Conservation (phyloP, 1,284 basidiomycete genomes). For the Porodaedalea pini region DNA sequence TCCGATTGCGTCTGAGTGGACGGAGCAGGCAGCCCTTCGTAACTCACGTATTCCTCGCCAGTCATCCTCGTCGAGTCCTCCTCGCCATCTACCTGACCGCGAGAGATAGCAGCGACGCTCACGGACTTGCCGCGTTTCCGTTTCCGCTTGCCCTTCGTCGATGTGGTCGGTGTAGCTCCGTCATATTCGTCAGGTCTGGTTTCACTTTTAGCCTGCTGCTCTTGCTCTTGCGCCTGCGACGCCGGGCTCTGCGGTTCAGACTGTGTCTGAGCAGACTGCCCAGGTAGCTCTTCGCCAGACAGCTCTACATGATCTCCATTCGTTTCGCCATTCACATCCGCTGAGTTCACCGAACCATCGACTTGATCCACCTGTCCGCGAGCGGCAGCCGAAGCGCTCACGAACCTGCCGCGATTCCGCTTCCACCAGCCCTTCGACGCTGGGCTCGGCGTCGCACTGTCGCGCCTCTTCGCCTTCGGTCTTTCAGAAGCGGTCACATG, state of each 20-base stretch:
- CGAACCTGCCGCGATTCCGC: constrained; percentile 1
- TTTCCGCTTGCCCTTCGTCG: background rate
- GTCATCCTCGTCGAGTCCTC: background rate
- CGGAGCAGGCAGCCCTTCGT: background rate
- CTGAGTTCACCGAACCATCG: too few species aligned
- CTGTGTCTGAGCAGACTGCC: background rate
- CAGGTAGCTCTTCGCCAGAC: background rate
- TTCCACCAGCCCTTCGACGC: background rate
- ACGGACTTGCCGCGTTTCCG: background rate
- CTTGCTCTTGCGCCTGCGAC: background rate
- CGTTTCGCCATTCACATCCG: background rate
- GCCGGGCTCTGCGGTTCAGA: background rate
- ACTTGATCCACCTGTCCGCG: background rate
- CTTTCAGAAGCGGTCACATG: background rate
- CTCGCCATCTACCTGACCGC: background rate
- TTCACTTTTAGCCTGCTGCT: background rate
- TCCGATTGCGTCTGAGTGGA: background rate
- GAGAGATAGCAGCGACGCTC: background rate
- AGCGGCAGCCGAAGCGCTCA: background rate
- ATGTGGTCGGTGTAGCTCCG: background rate
- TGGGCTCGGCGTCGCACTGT: background rate
- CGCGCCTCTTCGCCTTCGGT: background rate
- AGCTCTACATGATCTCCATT: background rate
- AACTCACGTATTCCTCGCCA: background rate
- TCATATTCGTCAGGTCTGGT: background rate